Conservation (phyloP, 164 flowering plant genomes). For the Sextonia rubra region DNA sequence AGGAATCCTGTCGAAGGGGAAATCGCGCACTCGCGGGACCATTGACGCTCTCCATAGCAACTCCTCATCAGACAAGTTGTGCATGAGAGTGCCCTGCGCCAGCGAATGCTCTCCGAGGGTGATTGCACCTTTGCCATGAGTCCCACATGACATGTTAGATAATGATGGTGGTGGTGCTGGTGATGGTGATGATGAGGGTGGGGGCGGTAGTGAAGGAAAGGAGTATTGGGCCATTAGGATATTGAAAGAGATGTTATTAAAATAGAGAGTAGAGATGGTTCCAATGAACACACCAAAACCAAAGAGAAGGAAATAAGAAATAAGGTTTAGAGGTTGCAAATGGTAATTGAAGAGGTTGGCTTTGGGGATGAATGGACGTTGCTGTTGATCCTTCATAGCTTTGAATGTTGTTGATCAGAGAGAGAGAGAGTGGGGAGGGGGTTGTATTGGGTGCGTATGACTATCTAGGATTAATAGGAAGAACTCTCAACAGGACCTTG, state of each 20-base stretch:
- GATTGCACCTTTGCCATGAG: neutral
- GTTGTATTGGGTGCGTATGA: no score
- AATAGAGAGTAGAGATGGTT: neutral
- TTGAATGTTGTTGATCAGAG: neutral
- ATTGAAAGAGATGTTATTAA: neutral
- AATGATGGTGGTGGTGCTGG: neutral
- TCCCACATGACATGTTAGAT: neutral
- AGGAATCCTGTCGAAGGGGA: constrained; percentile 30
- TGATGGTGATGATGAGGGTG: neutral
- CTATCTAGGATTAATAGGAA: no score
- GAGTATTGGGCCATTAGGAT: constrained; percentile 17
- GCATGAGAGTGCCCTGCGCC: constrained; percentile 24
- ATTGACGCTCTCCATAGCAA: constrained; percentile 33
- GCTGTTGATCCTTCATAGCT: neutral
- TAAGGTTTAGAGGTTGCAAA: constrained; percentile 6
- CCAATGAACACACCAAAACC: constrained; percentile 10
- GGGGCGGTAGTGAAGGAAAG: neutral
- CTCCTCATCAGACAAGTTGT: constrained; percentile 18
- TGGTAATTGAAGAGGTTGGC: neutral
- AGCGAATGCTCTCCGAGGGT: constrained; percentile 22
- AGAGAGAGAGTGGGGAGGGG: no score
- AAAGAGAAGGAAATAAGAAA: constrained; percentile 10
- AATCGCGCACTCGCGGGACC: constrained; percentile 26
- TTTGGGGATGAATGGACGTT: neutral
- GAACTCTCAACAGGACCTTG: no score